These are phyloP conservation scores for Diaporthe ampelina DNA, from an alignment of 2,329 filamentous ascomycete genomes.

Conservation along the genomic window DNA sequence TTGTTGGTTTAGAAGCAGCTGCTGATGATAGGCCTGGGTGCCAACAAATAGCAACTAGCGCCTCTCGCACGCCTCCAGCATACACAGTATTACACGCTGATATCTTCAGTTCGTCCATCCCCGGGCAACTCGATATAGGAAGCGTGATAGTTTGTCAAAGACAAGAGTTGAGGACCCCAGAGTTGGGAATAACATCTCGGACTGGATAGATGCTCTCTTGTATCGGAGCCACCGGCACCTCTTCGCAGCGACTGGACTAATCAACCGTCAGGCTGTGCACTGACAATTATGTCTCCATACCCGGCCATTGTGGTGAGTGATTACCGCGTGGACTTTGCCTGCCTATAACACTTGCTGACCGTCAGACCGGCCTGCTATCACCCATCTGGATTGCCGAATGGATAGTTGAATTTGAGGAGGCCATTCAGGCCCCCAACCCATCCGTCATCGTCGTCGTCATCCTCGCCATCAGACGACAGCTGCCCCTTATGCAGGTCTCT, in stretches of 20 bases:
- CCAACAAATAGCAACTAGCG: neutral
- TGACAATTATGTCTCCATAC: neutral
- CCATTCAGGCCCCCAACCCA: conserved; percentile 98
- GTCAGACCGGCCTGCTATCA: neutral
- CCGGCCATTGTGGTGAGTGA: neutral
- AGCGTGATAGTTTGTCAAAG: neutral
- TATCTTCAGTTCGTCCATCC: neutral
- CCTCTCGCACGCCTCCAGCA: neutral
- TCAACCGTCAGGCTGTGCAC: neutral
- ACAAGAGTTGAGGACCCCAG: neutral
- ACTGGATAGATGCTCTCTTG: neutral
- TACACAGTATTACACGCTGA: neutral
- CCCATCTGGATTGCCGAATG: conserved; percentile 78
- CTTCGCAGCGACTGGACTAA: too few species aligned
- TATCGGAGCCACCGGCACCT: neutral
- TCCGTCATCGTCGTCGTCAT: conserved; percentile 88
- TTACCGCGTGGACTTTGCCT: neutral
- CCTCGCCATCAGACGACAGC: conserved; percentile 48
- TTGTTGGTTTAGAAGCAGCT: neutral
- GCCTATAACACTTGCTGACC: neutral
- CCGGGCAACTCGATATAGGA: neutral
- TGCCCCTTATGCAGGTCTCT: conserved; percentile 64
- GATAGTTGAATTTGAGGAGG: conserved; percentile 96
- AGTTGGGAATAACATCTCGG: neutral
- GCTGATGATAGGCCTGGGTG: neutral